phyloP scores from a whole-genome alignment of 768 basidiomycete genomes.

The Naganishia antarctica region DNA sequence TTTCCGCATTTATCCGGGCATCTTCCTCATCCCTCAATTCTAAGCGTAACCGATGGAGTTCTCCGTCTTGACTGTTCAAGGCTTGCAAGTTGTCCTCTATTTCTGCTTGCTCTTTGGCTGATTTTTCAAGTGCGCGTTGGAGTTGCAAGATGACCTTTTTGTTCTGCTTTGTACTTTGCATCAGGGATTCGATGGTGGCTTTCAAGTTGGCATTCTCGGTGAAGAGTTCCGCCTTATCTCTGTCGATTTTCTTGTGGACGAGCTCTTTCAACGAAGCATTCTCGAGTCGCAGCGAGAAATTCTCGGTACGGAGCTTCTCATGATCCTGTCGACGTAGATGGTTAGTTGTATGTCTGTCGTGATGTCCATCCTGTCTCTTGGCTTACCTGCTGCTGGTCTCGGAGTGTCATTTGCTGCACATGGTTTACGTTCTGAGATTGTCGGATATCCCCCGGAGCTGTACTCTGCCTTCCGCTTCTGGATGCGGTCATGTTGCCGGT shows the following conservation, averaged over 20 bases:
- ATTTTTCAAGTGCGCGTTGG: slow-evolving; percentile 4
- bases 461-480: slow-evolving; percentile 41
- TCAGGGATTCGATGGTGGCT: slow-evolving; percentile 81
- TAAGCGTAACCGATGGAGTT: slow-evolving; percentile 9
- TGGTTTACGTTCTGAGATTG: slow-evolving; percentile 31
- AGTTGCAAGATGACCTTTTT: slow-evolving; percentile 82
- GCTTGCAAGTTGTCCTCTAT: slow-evolving; percentile 65
- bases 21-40: slow-evolving; percentile 6
- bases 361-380: too few species aligned
- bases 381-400: slow-evolving; percentile 91
- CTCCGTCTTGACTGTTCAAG: slow-evolving; percentile 51
- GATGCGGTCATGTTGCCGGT: slow-evolving; percentile 27
- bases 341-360: background rate
- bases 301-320: slow-evolving; percentile 91
- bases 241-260: slow-evolving; percentile 79
- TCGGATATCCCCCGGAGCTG: slow-evolving; percentile 33
- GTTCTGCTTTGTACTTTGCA: slow-evolving; percentile 84
- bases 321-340: slow-evolving; percentile 63
- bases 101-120: slow-evolving; percentile 53
- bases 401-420: slow-evolving; percentile 62
- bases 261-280: slow-evolving; percentile 94
- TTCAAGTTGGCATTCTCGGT: slow-evolving; percentile 92
- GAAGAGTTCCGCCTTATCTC: slow-evolving; percentile 83
- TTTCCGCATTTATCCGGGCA: slow-evolving; percentile 5
- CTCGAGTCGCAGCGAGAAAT: slow-evolving; percentile 91